Evolutionary conservation across 805 yeast species (phyloP).

Genomic region (Wickerhamomyces sydowiorum): DNA sequence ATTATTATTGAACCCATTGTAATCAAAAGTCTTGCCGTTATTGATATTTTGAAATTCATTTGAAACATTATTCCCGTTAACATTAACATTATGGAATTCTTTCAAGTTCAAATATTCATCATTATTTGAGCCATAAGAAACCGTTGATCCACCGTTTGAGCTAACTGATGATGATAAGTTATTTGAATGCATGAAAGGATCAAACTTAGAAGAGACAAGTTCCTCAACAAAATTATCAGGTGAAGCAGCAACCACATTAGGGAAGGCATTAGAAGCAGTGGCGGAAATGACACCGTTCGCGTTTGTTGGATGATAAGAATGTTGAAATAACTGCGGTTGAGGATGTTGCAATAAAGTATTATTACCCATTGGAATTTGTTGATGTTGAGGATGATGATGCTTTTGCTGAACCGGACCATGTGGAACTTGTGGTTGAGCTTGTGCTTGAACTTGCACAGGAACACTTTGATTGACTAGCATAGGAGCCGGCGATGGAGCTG

Average conservation of each 20-base stretch:
- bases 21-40: not conserved
- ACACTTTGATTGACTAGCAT: not conserved
- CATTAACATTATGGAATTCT: conserved; percentile 1
- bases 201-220: conserved; percentile 2
- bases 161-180: conserved; percentile 19
- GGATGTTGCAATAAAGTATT: not conserved
- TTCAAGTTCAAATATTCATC: not conserved
- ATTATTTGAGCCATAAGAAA: not conserved
- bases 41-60: not conserved
- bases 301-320: not conserved
- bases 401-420: no score
- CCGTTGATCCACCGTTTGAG: conserved; percentile 4
- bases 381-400: no score
- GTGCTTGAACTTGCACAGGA: not conserved
- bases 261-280: not conserved
- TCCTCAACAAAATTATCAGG: conserved; percentile 18
- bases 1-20: not conserved
- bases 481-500: not conserved
- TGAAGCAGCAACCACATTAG: conserved; percentile 11
- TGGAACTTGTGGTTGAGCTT: not conserved
- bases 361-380: not conserved
- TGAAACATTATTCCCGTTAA: conserved; percentile 1
- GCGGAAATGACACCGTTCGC: not conserved
- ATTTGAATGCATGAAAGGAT: not conserved
- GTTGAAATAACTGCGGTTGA: not conserved